Evolutionary conservation across 768 basidiomycete genomes (phyloP), one percentile per base, ranked within the genome.

Genomic region (Pholiota conissans): DNA sequence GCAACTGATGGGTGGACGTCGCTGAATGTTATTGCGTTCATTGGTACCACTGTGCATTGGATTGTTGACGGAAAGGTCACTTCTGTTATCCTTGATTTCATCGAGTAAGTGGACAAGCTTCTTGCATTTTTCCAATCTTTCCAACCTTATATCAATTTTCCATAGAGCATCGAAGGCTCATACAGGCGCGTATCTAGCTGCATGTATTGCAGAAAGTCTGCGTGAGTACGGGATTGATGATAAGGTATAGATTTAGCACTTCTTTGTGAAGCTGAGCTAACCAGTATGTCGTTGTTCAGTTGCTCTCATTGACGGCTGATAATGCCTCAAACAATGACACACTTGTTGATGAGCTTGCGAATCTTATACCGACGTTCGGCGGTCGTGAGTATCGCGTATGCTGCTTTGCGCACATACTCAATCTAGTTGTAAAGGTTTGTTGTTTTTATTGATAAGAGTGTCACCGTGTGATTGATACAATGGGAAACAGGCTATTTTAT

Each of bases 1-100:
- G 59, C 55, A 0, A 66, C 62, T 1, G 69, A 74, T 58, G 64
- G 57, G 1, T 74, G 71, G 69, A 68, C 69, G 2, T 69, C 69
- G 0, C 69, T 67, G 1, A 69, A 72, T 46, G 57, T 65, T 32
- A 40, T 57, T 2, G 57, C 69, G 3, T 72, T 47, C 42, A 55
- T 70, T n/a, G 69, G 62, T 0, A 34, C 66, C 5, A 62, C 65
- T 5, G 65, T 65, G 0, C 64, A 67, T 29, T 67, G 61, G 37
- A 57, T 67, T 16, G 32, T 64, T 2, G 37, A 72, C 3, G 67
- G 68, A 0, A 54, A 62, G 30, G 45, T 60, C 1, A 11, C 55
- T 9, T 39, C 56, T 0, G 48, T 62, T 11, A 54, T 64, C 11
- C 56, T 69, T 1, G 63, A 69, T 32, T 55, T 50, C 22, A 45